Conservation (phyloP, 805 yeast species). For the fission yeast (Schizosaccharomyces pombe) region DNA sequence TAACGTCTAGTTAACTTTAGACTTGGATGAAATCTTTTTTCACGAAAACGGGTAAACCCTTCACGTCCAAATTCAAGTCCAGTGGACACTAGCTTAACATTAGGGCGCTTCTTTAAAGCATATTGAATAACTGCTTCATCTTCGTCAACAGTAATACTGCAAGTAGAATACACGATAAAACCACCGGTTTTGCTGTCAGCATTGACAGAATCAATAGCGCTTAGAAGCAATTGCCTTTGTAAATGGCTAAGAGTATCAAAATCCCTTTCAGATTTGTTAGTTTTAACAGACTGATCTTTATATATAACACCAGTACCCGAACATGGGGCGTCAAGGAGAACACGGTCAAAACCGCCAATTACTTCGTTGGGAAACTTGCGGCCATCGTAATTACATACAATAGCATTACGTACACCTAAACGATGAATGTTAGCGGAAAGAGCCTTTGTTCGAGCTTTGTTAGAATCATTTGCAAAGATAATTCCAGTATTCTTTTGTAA, state of each 20-base stretch:
- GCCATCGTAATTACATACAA: slow-evolving; percentile 93
- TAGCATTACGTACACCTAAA: slow-evolving; percentile 84
- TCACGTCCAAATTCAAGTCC: slow-evolving; percentile 86
- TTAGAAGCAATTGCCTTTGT: slow-evolving; percentile 75
- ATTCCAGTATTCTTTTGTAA: slow-evolving; percentile 95
- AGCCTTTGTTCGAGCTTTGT: slow-evolving; percentile 87
- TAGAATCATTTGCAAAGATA: slow-evolving; percentile 91
- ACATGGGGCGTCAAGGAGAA: slow-evolving; percentile 92
- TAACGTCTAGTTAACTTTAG: slow-evolving; percentile 73
- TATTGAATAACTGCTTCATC: slow-evolving; percentile 97
- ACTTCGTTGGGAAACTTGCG: slow-evolving; percentile 85
- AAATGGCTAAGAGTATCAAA: slow-evolving; percentile 89
- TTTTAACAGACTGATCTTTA: slow-evolving; percentile 85
- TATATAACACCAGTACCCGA: slow-evolving; percentile 99
- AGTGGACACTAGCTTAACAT: slow-evolving; percentile 79
- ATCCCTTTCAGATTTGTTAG: slow-evolving; percentile 83
- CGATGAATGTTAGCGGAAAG: slow-evolving; percentile 93
- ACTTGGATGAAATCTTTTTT: slow-evolving; percentile 64
- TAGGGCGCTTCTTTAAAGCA: slow-evolving; percentile 86
- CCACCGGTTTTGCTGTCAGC: slow-evolving; percentile 85
- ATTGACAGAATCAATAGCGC: slow-evolving; percentile 95
- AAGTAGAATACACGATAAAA: slow-evolving; percentile 83
- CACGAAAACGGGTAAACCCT: slow-evolving; percentile 83
- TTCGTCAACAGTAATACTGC: slow-evolving; percentile 95
- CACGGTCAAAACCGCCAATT: slow-evolving; percentile 92